Base-by-base conservation (phyloP, 1,284 basidiomycete species). In the Waitea zeae region DNA sequence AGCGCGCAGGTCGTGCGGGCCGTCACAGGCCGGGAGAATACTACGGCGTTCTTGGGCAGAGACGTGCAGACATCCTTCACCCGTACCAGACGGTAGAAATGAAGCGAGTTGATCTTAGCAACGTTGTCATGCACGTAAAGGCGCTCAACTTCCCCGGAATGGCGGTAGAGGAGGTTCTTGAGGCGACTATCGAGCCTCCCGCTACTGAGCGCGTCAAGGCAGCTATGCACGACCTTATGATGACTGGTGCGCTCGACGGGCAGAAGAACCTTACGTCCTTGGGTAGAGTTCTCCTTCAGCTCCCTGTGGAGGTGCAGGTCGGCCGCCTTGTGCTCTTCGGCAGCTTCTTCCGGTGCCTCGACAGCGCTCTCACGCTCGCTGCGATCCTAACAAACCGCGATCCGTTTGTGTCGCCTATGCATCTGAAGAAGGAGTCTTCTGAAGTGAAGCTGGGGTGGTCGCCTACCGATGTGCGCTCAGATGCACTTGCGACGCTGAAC, bases 71-170 rank as follows among this genome's bases (percentile, higher is more conserved):
- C 13, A 56, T 61, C 11, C 63, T 96, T 31, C 67, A 75, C 39
- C 69, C 84, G 22, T 80, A 95, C 49, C 88, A 92, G 54, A 80
- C 78, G 0, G 92, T 96, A 27, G 92, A 96, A 57, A 97, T 97
- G 89, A 90, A 89, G 56, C 71, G 90, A 20, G 74, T 80, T n/a
- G 86, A 90, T 54, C 53, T 90, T 45, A 88, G 75, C 51, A 87
- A 89, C 49, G 79, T 92, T 35, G 84, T 89, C 18, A 92, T 95
- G 92, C 90, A 93, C 51, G 76, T 97, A 57, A 97, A 95, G 49
- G 92, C 90, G n/a, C 68, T 96, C 31, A 80, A 90, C 49, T 84
- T 96, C 51, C 83, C 88, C 4, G 76, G 75, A 34, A 77, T 90
- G 73, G 61, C 71, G 20, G 84, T 87, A 13, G 84, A 95, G 49